phyloP scores from a whole-genome alignment of 129 eudicot genomes.

The Lactuca saligna region DNA sequence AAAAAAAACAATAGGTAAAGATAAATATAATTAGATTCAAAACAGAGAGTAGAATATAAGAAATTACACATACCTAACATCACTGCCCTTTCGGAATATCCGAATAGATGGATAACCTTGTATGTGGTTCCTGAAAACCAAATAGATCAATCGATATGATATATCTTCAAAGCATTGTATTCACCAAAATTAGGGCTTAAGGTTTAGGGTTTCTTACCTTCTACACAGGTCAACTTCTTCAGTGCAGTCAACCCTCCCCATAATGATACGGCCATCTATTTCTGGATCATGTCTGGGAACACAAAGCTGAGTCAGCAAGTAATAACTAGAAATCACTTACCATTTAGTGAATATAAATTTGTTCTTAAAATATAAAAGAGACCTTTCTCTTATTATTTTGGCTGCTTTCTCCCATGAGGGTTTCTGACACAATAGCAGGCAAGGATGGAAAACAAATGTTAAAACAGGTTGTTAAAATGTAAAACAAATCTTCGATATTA shows the following conservation, averaged over 20 bases:
- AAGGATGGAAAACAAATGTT: constrained; percentile 14
- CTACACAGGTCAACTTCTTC: constrained; percentile 86
- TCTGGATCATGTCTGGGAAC: constrained; percentile 86
- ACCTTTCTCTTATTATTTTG: constrained; percentile 82
- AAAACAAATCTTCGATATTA: background rate
- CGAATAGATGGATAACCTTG: constrained; percentile 99
- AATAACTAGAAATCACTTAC: constrained; percentile 18
- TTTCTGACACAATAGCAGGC: constrained; percentile 53
- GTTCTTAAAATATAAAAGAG: constrained; percentile 6
- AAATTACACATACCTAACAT: constrained; percentile 46
- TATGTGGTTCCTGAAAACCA: constrained; percentile 82
- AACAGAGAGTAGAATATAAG: background rate
- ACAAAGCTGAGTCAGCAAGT: constrained; percentile 21
- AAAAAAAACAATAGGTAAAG: constrained; percentile 5
- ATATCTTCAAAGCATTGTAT: background rate
- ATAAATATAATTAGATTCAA: constrained; percentile 5
- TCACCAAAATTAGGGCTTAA: no score
- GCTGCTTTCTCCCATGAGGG: constrained; percentile 99
- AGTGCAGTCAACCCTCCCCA: constrained; percentile 97
- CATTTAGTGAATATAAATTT: background rate
- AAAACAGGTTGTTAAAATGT: background rate
- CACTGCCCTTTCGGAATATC: constrained; percentile 92
- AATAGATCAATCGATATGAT: constrained; percentile 5
- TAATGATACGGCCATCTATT: constrained; percentile 81
- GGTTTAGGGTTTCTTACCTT: constrained; percentile 44